These are phyloP conservation scores for Chlamydomonas sp. DNA, from an alignment of 139 green algal genomes.

Conservation along the genomic window DNA sequence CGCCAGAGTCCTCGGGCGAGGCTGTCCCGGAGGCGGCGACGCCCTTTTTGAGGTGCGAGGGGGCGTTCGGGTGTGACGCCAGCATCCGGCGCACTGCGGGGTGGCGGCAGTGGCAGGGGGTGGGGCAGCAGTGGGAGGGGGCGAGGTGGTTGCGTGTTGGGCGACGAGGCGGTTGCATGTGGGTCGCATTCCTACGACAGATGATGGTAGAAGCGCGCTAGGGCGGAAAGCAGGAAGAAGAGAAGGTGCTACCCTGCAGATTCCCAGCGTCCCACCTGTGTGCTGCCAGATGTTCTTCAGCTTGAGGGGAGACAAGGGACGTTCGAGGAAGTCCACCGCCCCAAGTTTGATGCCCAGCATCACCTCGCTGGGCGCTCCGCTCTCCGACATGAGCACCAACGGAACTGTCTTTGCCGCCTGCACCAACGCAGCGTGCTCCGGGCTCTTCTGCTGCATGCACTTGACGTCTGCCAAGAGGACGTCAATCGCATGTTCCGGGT, in stretches of 20 bases:
- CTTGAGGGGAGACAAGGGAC: constrained; percentile 77
- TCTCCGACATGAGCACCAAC: constrained; percentile 40
- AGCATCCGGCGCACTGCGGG: constrained; percentile 30
- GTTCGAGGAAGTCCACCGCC: constrained; percentile 84
- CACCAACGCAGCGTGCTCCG: constrained; percentile 24
- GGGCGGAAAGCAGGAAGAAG: no score
- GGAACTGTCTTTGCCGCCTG: constrained; percentile 34
- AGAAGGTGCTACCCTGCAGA: no score
- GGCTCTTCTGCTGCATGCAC: constrained; percentile 30
- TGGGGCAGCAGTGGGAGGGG: no score
- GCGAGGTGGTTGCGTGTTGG: no score
- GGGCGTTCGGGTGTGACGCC: neutral
- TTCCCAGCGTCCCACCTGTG: constrained; percentile 27
- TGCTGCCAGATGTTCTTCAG: constrained; percentile 92
- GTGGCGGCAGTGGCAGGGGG: neutral
- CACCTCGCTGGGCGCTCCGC: constrained; percentile 53
- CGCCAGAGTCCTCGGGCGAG: constrained; percentile 22
- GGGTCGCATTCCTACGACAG: no score
- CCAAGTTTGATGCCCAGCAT: constrained; percentile 79
- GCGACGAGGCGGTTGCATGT: no score
- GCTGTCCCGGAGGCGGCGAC: constrained; percentile 14
- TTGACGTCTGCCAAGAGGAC: constrained; percentile 24
- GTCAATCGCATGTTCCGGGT: constrained; percentile 23
- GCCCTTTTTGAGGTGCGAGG: neutral
- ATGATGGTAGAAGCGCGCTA: no score